Conservation (phyloP, 345 rosid genomes). For the Pelargonium nanum region DNA sequence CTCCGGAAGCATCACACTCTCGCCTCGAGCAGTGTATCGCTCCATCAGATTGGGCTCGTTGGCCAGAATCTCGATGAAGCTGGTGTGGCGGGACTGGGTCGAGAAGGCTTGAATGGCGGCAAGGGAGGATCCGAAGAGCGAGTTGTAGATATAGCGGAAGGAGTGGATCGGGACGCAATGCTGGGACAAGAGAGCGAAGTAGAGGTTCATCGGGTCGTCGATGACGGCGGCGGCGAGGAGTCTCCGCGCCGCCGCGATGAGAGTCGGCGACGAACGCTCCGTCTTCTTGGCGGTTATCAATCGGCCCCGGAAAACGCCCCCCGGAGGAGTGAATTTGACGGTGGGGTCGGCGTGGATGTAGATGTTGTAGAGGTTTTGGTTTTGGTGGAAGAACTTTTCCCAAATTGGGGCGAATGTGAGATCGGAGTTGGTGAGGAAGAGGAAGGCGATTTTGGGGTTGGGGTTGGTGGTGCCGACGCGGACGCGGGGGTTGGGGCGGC, state of each 20-base stretch:
- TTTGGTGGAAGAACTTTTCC: conserved; percentile 58
- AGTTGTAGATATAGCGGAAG: conserved; percentile 41
- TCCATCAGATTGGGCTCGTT: conserved; percentile 46
- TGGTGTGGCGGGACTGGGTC: conserved; percentile 24
- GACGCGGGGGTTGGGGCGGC: conserved; percentile 9
- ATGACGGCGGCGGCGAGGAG: conserved; percentile 63
- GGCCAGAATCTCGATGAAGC: conserved; percentile 70
- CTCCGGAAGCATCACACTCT: conserved; percentile 54
- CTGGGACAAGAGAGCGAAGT: conserved; percentile 75
- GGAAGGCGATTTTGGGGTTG: conserved; percentile 73
- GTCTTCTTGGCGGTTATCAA: conserved; percentile 54
- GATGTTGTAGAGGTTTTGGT: conserved; percentile 43
- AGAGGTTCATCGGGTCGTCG: conserved; percentile 69
- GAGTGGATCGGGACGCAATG: conserved; percentile 84
- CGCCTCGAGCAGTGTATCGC: conserved; percentile 61
- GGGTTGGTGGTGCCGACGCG: conserved; percentile 27
- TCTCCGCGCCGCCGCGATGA: conserved; percentile 68
- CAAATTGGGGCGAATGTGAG: conserved; percentile 66
- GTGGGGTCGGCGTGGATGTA: conserved; percentile 78
- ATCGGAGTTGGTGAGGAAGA: conserved; percentile 82
- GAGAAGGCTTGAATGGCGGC: conserved; percentile 19
- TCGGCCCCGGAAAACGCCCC: conserved; percentile 27
- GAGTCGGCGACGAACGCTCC: conserved; percentile 52
- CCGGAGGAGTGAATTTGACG: conserved; percentile 14
- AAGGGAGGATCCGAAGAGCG: conserved; percentile 38